Evolutionary conservation across 768 basidiomycete species (phyloP).

Genomic region (Tylopilus intermedius): DNA sequence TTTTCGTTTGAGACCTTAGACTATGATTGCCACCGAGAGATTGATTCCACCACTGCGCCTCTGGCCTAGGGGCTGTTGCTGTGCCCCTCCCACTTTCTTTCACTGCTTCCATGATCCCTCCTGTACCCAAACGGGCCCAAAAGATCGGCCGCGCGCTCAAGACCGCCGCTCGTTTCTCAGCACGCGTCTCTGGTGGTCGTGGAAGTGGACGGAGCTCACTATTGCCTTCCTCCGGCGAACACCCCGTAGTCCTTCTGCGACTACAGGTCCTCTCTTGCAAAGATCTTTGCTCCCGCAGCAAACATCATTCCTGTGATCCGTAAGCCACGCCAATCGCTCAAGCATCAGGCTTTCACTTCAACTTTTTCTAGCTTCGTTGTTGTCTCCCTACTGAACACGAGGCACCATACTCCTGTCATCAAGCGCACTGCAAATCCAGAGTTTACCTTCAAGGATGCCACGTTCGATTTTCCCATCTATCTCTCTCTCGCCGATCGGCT

Average conservation of each 20-base stretch:
- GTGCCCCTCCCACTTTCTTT: not conserved
- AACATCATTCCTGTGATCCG: constrained; percentile 73
- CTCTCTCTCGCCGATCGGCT: constrained; percentile 67
- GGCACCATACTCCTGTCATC: constrained; percentile 68
- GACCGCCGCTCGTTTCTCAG: constrained; percentile 52
- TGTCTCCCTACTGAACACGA: constrained; percentile 53
- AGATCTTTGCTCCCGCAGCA: constrained; percentile 58
- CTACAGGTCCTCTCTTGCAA: constrained; percentile 65
- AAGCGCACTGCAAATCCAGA: constrained; percentile 69
- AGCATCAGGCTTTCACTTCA: not conserved
- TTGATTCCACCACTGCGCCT: not conserved
- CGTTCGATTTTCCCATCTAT: constrained; percentile 87
- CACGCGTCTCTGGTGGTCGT: constrained; percentile 39
- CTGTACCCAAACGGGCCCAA: constrained; percentile 38
- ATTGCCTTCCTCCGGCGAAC: constrained; percentile 54
- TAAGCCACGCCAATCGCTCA: constrained; percentile 36
- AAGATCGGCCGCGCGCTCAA: constrained; percentile 60
- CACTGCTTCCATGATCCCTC: constrained; percentile 23
- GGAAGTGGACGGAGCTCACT: constrained; percentile 34
- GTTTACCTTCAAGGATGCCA: constrained; percentile 65
- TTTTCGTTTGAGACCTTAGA: too few relatives aligned
- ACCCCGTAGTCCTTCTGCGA: constrained; percentile 59
- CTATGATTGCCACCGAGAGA: too few relatives aligned
- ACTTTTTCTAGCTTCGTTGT: constrained; percentile 55
- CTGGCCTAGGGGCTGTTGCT: constrained; percentile 16